phyloP scores from a whole-genome alignment of 2,329 filamentous ascomycete genomes.

The Capronia coronata region DNA sequence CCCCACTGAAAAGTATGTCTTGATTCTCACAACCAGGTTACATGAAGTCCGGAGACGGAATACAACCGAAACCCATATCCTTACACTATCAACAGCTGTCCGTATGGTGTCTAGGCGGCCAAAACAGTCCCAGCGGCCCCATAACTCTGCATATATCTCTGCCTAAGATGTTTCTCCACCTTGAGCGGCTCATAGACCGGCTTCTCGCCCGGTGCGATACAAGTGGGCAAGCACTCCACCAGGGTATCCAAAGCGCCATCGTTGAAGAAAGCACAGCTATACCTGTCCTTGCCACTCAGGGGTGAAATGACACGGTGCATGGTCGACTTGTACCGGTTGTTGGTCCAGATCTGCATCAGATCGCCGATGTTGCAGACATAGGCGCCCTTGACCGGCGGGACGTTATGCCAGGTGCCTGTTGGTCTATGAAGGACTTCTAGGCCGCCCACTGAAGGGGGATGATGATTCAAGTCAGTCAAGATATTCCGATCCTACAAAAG shows the following conservation, averaged over 20 bases:
- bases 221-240: conserved; percentile 35
- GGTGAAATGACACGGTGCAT: conserved; percentile 46
- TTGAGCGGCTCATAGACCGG: conserved; percentile 32
- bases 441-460: conserved; percentile 34
- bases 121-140: neutral
- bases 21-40: no score
- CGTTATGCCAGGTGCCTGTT: conserved; percentile 41
- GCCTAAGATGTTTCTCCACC: conserved; percentile 33
- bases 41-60: no score
- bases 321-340: conserved; percentile 46
- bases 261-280: conserved; percentile 41
- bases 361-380: conserved; percentile 41
- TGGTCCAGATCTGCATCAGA: conserved; percentile 42
- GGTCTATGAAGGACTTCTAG: conserved; percentile 46
- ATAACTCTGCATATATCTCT: conserved; percentile 32
- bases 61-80: no score
- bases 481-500: no score
- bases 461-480: no score
- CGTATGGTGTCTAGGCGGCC: neutral
- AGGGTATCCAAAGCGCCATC: conserved; percentile 36
- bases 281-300: conserved; percentile 34
- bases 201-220: conserved; percentile 31
- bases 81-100: no score
- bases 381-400: conserved; percentile 41
- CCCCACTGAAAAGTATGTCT: no score